These are phyloP conservation scores for Aegilops speltoides DNA, from an alignment of 176 grass and related monocot genomes.

Conservation along the genomic window DNA sequence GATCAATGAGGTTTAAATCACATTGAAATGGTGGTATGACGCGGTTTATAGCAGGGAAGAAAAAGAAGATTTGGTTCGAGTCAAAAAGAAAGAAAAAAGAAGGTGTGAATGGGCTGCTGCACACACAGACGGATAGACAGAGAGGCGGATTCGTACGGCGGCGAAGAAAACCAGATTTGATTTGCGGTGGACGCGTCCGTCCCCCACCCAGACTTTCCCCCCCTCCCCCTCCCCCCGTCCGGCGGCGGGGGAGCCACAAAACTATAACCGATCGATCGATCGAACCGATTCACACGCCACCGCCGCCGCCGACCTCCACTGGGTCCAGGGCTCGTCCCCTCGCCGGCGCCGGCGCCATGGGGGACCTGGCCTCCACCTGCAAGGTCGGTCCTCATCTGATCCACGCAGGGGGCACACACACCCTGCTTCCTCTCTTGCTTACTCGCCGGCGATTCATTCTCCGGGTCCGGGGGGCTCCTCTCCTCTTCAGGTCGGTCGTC, in stretches of 20 bases:
- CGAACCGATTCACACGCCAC: background rate
- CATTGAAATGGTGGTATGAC: too few species aligned
- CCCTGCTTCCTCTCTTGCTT: too few species aligned
- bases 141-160: background rate
- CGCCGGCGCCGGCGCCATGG: background rate
- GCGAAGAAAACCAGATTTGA: background rate
- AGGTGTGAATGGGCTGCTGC: too few species aligned
- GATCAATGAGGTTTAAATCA: too few species aligned
- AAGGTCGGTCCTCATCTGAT: background rate
- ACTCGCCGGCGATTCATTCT: too few species aligned
- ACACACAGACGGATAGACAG: too few species aligned
- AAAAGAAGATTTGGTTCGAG: too few species aligned
- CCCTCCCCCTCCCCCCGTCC: background rate
- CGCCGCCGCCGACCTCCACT: background rate
- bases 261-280: background rate
- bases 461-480: too few species aligned
- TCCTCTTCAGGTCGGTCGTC: background rate
- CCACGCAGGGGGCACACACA: too few species aligned
- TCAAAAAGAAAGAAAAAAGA: too few species aligned
- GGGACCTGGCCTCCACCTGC: slow-evolving; percentile 1
- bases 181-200: background rate
- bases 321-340: background rate
- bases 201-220: background rate
- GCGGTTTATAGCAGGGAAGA: too few species aligned
- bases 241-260: too few species aligned